These are phyloP conservation scores for Stemphylium vesicarium DNA, from an alignment of 2,329 filamentous ascomycete genomes.

Conservation along the genomic window DNA sequence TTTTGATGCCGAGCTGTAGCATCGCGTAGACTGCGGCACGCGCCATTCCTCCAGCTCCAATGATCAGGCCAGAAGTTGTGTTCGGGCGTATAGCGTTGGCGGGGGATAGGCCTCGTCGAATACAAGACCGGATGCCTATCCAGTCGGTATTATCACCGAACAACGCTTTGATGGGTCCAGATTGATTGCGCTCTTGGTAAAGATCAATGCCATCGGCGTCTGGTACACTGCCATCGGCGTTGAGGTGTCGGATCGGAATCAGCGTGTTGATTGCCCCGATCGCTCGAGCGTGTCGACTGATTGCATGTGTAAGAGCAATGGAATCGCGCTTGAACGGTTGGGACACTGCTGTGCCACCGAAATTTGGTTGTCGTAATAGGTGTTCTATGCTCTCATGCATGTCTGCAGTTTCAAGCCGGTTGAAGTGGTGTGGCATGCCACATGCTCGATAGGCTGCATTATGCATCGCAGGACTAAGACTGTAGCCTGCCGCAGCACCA, in stretches of 20 bases:
- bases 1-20: slow-evolving; percentile 77
- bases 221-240: slow-evolving; percentile 62
- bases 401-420: slow-evolving; percentile 65
- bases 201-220: slow-evolving; percentile 60
- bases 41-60: slow-evolving; percentile 73
- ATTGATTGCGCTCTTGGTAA: slow-evolving; percentile 63
- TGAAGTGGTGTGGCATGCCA: slow-evolving; percentile 72
- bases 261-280: slow-evolving; percentile 80
- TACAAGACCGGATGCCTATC: slow-evolving; percentile 76
- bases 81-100: slow-evolving; percentile 64
- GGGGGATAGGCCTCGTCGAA: slow-evolving; percentile 73
- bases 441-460: slow-evolving; percentile 70
- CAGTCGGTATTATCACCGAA: slow-evolving; percentile 84
- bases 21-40: slow-evolving; percentile 78
- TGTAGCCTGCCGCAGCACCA: slow-evolving; percentile 75
- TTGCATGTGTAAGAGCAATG: slow-evolving; percentile 66
- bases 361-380: slow-evolving; percentile 67
- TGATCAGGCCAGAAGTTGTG: slow-evolving; percentile 58
- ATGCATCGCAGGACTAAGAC: slow-evolving; percentile 78
- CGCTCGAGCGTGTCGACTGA: slow-evolving; percentile 73
- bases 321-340: slow-evolving; percentile 77
- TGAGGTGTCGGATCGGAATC: slow-evolving; percentile 69
- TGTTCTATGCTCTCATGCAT: slow-evolving; percentile 64
- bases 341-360: slow-evolving; percentile 74
- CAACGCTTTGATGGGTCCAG: slow-evolving; percentile 70